These are phyloP conservation scores for Cucurbita ficifolia DNA, from an alignment of 306 rosid species.

Conservation along the genomic window DNA sequence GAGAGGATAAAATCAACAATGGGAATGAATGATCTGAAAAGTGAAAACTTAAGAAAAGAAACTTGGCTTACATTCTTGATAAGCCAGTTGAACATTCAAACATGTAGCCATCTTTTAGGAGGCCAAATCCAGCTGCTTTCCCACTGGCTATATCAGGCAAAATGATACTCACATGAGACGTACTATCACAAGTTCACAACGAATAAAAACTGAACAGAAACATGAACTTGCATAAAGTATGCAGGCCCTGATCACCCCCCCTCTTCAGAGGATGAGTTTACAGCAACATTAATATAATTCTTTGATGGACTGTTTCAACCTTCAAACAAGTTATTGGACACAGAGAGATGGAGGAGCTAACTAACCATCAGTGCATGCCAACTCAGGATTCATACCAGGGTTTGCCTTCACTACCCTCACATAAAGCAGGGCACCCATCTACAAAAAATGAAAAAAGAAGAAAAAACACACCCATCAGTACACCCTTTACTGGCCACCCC, in stretches of 20 bases:
- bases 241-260: neutral
- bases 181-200: neutral
- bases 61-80: constrained; percentile 52
- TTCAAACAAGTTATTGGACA: neutral
- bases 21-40: neutral
- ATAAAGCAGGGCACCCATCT: constrained; percentile 64
- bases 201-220: neutral
- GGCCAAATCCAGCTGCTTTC: constrained; percentile 71
- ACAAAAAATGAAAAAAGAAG: neutral
- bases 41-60: neutral
- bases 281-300: neutral
- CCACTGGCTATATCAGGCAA: constrained; percentile 41
- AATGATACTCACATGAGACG: constrained; percentile 8
- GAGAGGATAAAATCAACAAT: neutral
- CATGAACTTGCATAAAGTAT: neutral
- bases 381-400: constrained; percentile 82
- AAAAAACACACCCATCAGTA: neutral
- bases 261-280: neutral
- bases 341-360: constrained; percentile 3
- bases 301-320: neutral
- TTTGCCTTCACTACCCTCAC: constrained; percentile 71
- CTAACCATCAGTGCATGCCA: constrained; percentile 83
- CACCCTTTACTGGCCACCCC: neutral
- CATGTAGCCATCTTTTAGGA: constrained; percentile 70
- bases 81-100: constrained; percentile 77